phyloP scores from a whole-genome alignment of 176 grass and related monocot genomes.

The Oryza longistaminata region DNA sequence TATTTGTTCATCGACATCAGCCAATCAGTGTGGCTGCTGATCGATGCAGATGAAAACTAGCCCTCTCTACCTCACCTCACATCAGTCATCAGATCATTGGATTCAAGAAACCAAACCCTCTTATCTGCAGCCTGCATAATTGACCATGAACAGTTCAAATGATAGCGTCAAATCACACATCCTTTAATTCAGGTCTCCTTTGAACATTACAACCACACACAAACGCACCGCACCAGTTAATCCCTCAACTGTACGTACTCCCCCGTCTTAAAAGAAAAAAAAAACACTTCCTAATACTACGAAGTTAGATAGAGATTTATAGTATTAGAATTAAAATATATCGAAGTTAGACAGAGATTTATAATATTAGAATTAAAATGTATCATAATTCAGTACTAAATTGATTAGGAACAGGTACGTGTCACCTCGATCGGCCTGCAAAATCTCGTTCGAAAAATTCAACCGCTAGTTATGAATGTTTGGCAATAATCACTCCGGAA shows the following conservation, averaged over 20 bases:
- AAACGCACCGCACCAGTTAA: background rate
- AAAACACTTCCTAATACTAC: no score
- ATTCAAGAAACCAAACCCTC: background rate
- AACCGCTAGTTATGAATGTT: background rate
- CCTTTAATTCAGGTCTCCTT: background rate
- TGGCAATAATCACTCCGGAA: background rate
- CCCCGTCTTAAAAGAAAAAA: no score
- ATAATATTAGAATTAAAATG: no score
- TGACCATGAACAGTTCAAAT: slow-evolving; percentile 6
- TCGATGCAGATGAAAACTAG: background rate
- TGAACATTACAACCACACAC: background rate
- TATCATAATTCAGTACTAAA: no score
- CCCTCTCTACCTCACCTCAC: background rate
- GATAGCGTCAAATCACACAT: background rate
- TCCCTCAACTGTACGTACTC: background rate
- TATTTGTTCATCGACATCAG: background rate
- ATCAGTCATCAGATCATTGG: background rate
- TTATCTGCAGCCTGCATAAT: background rate
- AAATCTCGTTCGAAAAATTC: background rate
- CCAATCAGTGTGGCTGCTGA: background rate
- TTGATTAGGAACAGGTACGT: no score
- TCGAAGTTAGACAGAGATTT: no score
- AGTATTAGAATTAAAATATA: no score
- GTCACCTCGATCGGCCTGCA: background rate
- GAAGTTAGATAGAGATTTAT: no score